These are phyloP conservation scores for Boechera divaricarpa DNA, from an alignment of 345 rosid species.

Conservation along the genomic window DNA sequence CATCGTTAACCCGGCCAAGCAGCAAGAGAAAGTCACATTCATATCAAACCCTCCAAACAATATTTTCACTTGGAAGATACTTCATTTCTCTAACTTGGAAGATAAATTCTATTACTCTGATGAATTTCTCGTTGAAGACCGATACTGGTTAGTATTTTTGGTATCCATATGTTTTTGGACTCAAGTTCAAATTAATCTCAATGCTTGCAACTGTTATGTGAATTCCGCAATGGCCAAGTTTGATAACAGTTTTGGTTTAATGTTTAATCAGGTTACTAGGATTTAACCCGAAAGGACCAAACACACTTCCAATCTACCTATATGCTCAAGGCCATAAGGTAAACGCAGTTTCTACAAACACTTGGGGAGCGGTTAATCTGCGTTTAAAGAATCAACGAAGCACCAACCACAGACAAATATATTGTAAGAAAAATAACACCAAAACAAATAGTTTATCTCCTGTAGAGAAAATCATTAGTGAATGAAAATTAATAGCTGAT, in stretches of 20 bases:
- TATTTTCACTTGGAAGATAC: conserved; percentile 44
- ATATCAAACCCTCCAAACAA: conserved; percentile 38
- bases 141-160: conserved; percentile 44
- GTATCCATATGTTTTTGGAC: neutral
- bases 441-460: too few species aligned
- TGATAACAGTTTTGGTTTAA: neutral
- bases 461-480: too few species aligned
- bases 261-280: conserved; percentile 41
- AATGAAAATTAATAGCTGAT: too few species aligned
- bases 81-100: conserved; percentile 41
- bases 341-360: conserved; percentile 26
- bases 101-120: conserved; percentile 31
- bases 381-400: conserved; percentile 41
- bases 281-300: conserved; percentile 42
- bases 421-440: conserved; percentile 27
- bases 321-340: conserved; percentile 25
- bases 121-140: conserved; percentile 36
- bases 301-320: conserved; percentile 36
- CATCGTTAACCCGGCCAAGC: conserved; percentile 9
- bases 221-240: neutral
- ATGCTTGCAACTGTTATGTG: neutral
- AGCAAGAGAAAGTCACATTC: conserved; percentile 40
- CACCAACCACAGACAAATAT: conserved; percentile 18
- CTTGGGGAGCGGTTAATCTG: conserved; percentile 45
- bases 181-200: neutral